Conservation (phyloP, 208 protist species). For the Willaertia magna region DNA sequence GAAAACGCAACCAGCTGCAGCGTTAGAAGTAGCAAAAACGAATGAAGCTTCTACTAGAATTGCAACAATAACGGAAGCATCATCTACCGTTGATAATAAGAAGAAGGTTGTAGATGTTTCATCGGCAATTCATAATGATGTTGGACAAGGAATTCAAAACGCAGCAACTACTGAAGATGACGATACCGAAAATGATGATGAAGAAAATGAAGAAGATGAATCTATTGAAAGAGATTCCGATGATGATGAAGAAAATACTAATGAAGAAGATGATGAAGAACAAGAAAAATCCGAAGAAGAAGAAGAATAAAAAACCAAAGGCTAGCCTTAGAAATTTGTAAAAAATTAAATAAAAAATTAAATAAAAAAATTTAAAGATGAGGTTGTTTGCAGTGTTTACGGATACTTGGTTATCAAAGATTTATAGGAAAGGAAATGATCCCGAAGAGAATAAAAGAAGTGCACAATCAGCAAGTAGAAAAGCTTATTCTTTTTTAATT, state of each 20-base stretch:
- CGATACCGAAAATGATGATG: too few species aligned
- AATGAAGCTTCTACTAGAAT: too few species aligned
- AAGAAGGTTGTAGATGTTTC: too few species aligned
- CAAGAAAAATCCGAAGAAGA: constrained; percentile 18
- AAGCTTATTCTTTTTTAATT: neutral
- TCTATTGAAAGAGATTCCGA: constrained; percentile 35
- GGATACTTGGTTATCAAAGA: neutral
- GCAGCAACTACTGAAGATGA: too few species aligned
- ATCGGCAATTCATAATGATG: too few species aligned
- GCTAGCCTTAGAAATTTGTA: constrained; percentile 72
- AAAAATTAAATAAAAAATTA: too few species aligned
- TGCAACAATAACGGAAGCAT: too few species aligned
- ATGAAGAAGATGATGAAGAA: constrained; percentile 39
- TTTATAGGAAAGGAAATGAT: neutral
- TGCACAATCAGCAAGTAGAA: neutral
- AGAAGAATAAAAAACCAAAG: constrained; percentile 64
- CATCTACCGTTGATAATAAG: too few species aligned
- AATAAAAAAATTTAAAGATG: too few species aligned
- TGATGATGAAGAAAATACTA: constrained; percentile 33
- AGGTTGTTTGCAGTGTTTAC: neutral
- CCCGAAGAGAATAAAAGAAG: neutral
- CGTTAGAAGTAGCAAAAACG: too few species aligned
- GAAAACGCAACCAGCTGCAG: too few species aligned
- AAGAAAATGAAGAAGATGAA: constrained; percentile 35
- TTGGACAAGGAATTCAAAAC: too few species aligned